Conservation (phyloP, 805 yeast species). For the Yarrowia divulgata region DNA sequence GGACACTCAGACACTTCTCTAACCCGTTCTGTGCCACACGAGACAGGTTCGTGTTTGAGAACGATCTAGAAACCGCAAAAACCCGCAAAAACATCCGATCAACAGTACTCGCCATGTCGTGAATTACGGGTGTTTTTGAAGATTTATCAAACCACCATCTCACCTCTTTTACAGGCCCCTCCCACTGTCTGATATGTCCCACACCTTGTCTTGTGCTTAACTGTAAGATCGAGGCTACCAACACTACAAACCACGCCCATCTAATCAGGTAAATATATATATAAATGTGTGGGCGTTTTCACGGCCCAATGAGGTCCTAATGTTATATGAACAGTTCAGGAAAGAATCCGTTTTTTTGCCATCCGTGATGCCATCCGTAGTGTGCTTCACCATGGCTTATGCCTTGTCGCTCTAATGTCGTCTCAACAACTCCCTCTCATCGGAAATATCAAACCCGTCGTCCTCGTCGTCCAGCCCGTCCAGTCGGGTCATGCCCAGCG, state of each 20-base stretch:
- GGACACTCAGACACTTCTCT: too few species aligned
- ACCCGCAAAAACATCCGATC: too few species aligned
- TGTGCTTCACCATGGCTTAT: background rate
- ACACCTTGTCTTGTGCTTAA: too few species aligned
- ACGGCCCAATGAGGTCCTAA: constrained; percentile 14
- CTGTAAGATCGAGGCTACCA: too few species aligned
- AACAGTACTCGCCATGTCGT: too few species aligned
- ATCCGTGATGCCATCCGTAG: too few species aligned
- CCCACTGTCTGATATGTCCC: too few species aligned
- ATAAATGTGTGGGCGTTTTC: constrained; percentile 1
- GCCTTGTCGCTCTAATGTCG: too few species aligned
- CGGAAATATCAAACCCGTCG: constrained; percentile 35
- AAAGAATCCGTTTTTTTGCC: constrained; percentile 1
- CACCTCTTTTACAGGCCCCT: too few species aligned
- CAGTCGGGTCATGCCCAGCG: constrained; percentile 50
- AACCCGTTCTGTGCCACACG: too few species aligned
- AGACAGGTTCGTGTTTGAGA: background rate
- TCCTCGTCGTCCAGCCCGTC: constrained; percentile 46
- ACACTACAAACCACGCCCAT: too few species aligned
- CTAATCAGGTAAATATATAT: background rate
- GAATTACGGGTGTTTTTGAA: background rate
- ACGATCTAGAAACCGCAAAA: background rate
- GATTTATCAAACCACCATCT: too few species aligned
- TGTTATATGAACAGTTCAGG: constrained; percentile 6
- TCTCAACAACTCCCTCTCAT: constrained; percentile 32